Evolutionary conservation across 495 filamentous ascomycete genomes (phyloP).

Genomic region (Amniculicola lignicola): DNA sequence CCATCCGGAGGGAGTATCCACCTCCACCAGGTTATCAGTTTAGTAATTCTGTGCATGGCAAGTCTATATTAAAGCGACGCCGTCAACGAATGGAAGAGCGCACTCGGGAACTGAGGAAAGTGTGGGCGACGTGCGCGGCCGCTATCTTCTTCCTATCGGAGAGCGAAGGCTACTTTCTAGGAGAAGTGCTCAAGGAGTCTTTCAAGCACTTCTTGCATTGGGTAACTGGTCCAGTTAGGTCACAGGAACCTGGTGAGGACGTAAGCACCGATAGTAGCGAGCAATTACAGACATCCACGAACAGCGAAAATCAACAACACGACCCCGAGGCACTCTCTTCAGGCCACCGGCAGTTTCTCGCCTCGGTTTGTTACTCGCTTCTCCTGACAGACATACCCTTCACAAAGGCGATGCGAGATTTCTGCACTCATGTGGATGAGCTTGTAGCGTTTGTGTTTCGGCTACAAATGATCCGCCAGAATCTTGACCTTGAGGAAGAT

Average conservation of each 20-base stretch:
- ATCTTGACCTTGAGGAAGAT: constrained; percentile 72
- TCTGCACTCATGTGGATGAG: constrained; percentile 70
- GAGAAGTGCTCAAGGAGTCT: constrained; percentile 76
- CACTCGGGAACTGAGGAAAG: constrained; percentile 62
- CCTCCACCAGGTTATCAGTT: constrained; percentile 62
- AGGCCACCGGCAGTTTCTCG: constrained; percentile 73
- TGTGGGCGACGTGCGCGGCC: constrained; percentile 83
- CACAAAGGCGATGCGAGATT: constrained; percentile 63
- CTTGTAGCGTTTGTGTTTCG: constrained; percentile 71
- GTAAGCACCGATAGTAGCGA: not conserved
- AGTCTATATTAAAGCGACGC: constrained; percentile 52
- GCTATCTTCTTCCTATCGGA: constrained; percentile 86
- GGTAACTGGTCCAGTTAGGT: constrained; percentile 20
- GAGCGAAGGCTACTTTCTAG: constrained; percentile 80
- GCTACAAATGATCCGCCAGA: constrained; percentile 66
- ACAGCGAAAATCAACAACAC: constrained; percentile 42
- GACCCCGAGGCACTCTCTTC: constrained; percentile 82
- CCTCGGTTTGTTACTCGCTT: constrained; percentile 60
- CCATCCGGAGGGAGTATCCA: constrained; percentile 71
- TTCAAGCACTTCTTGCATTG: constrained; percentile 62
- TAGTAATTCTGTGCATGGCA: constrained; percentile 57
- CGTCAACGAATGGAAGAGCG: constrained; percentile 59
- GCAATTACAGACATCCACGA: not conserved
- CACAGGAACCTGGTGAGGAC: not conserved
- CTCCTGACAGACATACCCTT: constrained; percentile 69